Percentiles rank a stretch among this genome's conserved stretches.
Conservation (phyloP, 768 basidiomycete species). For the Amanita thiersii region DNA sequence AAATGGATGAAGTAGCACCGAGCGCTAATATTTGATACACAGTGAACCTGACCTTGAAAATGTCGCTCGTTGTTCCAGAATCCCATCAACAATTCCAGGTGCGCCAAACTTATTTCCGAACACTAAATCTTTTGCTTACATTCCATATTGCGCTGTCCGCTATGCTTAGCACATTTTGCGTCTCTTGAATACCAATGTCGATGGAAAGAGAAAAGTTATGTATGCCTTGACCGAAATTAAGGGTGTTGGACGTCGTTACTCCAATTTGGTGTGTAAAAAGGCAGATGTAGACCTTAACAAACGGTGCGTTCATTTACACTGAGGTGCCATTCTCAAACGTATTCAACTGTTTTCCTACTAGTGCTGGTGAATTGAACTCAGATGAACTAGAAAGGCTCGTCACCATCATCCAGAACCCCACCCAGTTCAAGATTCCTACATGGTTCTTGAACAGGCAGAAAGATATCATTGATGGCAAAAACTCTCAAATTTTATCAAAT, state of each 20-base stretch:
- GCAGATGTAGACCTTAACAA: constrained; percentile 98
- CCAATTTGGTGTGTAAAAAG: constrained; percentile 99
- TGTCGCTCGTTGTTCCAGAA: constrained; percentile 98
- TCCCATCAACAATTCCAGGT: constrained; percentile 94
- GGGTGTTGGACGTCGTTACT: constrained; percentile 98
- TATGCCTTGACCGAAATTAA: constrained; percentile 99
- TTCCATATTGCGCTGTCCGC: not conserved
- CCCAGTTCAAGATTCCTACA: constrained; percentile 97
- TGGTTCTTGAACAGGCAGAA: constrained; percentile 99
- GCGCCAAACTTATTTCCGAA: constrained; percentile 12
- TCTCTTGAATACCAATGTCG: constrained; percentile 99
- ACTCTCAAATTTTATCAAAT: constrained; percentile 93
- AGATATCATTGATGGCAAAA: constrained; percentile 96
- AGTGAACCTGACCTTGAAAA: constrained; percentile 25
- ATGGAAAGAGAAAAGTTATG: constrained; percentile 99
- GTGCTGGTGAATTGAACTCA: constrained; percentile 98
- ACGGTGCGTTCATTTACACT: constrained; percentile 54
- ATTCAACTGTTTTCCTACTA: constrained; percentile 22
- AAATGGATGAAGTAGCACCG: constrained; percentile 10
- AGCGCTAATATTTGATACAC: constrained; percentile 11
- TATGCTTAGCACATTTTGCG: constrained; percentile 92
- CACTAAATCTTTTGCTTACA: constrained; percentile 2
- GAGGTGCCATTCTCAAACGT: constrained; percentile 7
- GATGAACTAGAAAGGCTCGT: constrained; percentile 99
- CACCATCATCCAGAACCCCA: constrained; percentile 98